Base-by-base conservation (phyloP, 305 asterid genomes). In the Monarda citriodora region DNA sequence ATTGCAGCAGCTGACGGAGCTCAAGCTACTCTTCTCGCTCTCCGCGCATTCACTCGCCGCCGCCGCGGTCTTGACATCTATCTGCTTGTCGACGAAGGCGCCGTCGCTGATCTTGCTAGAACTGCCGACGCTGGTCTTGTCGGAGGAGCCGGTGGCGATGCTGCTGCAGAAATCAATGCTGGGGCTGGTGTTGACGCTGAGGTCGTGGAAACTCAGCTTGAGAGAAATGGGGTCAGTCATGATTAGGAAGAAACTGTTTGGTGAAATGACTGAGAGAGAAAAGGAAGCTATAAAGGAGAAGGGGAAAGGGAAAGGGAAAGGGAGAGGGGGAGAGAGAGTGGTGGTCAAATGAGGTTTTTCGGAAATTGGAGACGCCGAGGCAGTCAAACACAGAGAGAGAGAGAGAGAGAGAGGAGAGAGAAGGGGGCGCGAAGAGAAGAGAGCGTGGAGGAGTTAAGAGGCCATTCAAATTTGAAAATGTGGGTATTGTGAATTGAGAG, bases 401-500 rank as follows among this genome's bases (percentile, higher is more conserved):
- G n/a, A 40, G 44, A 40, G 49, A 81, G 79, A 57, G 71, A 72
- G 53, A 21, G 69, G 59, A 22, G 69, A 63, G 77, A 77, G 89
- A 73, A 78, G 83, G 83, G 76, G 80, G 85, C 77, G 80, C 78
- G 74, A 75, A 69, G 65, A 69, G 65, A 34, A 47, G 53, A 69
- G 77, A 67, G 65, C 58, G 69, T 79, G 78, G 66, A 81, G 77
- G 73, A 76, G 65, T 69, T 66, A 83, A 76, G 72, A 67, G 78
- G 79, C 62, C 37, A 53, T 81, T 87, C 82, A 85, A 88, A 85
- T 87, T 87, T 83, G 85, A 85, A 81, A 76, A 50, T 63, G 48
- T 51, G 77, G 69, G 72, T 74, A 52, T 51, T 56, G 64, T 52
- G 66, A 62, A 41, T 64, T 70, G 82, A 54, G 71, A 68, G 41